phyloP scores from a whole-genome alignment of 2,329 filamentous ascomycete genomes.

The Trichoderma atroviride region DNA sequence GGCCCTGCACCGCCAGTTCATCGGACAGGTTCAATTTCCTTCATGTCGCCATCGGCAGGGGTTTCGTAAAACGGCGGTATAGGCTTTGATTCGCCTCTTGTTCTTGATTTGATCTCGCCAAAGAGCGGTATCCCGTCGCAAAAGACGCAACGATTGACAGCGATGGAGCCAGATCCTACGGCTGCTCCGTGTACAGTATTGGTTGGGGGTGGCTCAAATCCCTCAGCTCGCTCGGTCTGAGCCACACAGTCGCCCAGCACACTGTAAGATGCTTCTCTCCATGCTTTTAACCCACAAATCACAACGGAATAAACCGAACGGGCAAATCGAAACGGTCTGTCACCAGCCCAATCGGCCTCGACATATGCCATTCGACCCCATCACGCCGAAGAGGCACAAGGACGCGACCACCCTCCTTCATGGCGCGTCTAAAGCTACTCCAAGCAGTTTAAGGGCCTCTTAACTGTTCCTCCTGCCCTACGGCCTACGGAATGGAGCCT shows the following conservation, averaged over 20 bases:
- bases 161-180: background rate
- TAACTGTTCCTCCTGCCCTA: background rate
- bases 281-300: constrained; percentile 4
- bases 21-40: constrained; percentile 2
- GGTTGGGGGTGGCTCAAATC: constrained; percentile 17
- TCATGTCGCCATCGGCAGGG: constrained; percentile 9
- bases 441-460: background rate
- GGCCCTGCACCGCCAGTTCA: constrained; percentile 24
- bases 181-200: background rate
- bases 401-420: constrained; percentile 16
- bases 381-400: constrained; percentile 9
- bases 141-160: background rate
- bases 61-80: constrained; percentile 16
- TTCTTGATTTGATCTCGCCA: background rate
- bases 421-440: background rate
- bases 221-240: background rate
- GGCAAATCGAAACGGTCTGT: background rate
- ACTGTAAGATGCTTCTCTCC: background rate
- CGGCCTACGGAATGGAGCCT: background rate
- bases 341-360: constrained; percentile 16
- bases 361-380: constrained; percentile 6
- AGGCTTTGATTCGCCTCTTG: background rate
- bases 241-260: constrained; percentile 8
- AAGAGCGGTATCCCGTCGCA: background rate
- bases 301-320: background rate